phyloP scores from a whole-genome alignment of 2,329 filamentous ascomycete genomes.

The Sphaceloma murrayae region DNA sequence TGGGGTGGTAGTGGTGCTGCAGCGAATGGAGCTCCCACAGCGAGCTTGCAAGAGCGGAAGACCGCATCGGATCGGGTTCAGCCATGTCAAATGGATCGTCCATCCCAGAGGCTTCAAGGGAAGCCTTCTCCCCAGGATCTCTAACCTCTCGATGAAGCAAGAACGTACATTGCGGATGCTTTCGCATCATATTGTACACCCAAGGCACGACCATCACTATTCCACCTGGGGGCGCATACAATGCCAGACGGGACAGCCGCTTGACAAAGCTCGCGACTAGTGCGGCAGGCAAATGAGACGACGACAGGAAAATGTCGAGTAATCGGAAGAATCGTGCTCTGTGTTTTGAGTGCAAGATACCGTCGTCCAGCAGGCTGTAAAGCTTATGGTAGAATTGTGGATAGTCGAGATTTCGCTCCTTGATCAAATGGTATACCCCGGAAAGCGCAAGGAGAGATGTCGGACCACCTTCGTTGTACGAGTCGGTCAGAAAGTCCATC shows the following conservation, averaged over 20 bases:
- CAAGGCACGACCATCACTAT: slow-evolving; percentile 85
- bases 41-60: slow-evolving; percentile 79
- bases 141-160: slow-evolving; percentile 78
- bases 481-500: slow-evolving; percentile 95
- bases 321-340: slow-evolving; percentile 88
- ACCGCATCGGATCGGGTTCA: slow-evolving; percentile 75
- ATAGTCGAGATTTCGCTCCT: slow-evolving; percentile 90
- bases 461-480: slow-evolving; percentile 76
- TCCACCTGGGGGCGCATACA: slow-evolving; percentile 82
- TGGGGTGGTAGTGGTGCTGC: slow-evolving; percentile 91
- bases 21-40: slow-evolving; percentile 91
- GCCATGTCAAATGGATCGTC: slow-evolving; percentile 67
- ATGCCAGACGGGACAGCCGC: slow-evolving; percentile 68
- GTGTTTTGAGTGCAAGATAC: slow-evolving; percentile 87
- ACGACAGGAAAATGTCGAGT: slow-evolving; percentile 79
- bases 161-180: slow-evolving; percentile 83
- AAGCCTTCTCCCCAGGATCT: slow-evolving; percentile 47
- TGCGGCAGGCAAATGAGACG: slow-evolving; percentile 82
- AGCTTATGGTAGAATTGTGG: slow-evolving; percentile 82
- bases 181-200: slow-evolving; percentile 89
- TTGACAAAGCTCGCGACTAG: slow-evolving; percentile 96
- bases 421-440: slow-evolving; percentile 90
- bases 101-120: slow-evolving; percentile 53
- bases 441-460: slow-evolving; percentile 81
- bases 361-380: slow-evolving; percentile 79